Conservation (phyloP, 768 basidiomycete species). For the Tylopilus subfusipes region DNA sequence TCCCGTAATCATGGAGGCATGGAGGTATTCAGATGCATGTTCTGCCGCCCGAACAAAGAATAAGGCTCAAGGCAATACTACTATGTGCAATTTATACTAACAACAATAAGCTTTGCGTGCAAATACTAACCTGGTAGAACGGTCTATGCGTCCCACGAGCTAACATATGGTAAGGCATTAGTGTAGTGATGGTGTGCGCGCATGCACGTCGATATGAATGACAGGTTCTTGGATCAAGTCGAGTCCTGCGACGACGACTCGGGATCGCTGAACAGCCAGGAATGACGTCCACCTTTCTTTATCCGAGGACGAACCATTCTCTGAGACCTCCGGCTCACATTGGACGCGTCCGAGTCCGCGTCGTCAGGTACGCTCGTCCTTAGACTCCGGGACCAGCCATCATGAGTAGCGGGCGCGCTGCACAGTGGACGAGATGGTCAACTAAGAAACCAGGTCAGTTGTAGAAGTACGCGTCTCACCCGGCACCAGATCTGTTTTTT, state of each 20-base stretch:
- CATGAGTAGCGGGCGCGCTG: background rate
- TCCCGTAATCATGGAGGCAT: too few relatives aligned
- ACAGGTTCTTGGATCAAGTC: background rate
- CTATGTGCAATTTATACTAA: background rate
- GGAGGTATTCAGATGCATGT: too few relatives aligned
- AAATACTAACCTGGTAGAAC: background rate
- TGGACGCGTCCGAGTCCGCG: constrained; percentile 23
- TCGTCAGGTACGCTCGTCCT: constrained; percentile 3
- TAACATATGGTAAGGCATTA: background rate
- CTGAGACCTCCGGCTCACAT: constrained; percentile 7
- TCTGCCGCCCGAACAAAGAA: background rate
- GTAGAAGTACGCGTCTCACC: constrained; percentile 10
- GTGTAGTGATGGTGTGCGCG: background rate
- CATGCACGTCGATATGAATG: background rate
- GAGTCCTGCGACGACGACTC: constrained; percentile 6
- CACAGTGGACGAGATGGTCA: background rate
- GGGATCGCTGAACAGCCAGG: constrained; percentile 17
- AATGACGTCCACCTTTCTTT: background rate
- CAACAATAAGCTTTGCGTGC: background rate
- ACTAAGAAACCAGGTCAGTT: background rate
- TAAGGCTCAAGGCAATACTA: background rate
- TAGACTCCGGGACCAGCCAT: constrained; percentile 14
- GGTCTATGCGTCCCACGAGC: background rate
- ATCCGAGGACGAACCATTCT: constrained; percentile 3
- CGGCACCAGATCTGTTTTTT: constrained; percentile 8